Evolutionary conservation across 1,284 basidiomycete genomes (phyloP), one percentile per base, ranked within the genome.

Genomic region (Ceratobasidium sp.): DNA sequence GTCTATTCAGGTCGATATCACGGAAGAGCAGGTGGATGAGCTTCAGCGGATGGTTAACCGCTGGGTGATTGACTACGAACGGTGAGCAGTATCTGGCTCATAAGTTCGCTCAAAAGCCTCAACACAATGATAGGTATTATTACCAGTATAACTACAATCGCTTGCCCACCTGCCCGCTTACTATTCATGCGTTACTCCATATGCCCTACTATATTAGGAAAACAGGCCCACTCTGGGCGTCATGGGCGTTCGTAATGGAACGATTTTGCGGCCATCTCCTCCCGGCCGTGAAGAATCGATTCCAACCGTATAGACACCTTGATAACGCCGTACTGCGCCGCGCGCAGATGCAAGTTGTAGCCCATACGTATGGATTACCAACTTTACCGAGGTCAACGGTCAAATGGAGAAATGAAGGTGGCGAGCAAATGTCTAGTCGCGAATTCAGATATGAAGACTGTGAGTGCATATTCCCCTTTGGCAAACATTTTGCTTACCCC

Each of bases 241-340:
- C 82, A 53, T 85, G 83, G 84, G 81, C 83, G 0, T 85, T 83
- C 80, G n/a, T n/a, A n/a, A n/a, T n/a, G n/a, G n/a, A n/a, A n/a
- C n/a, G n/a, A n/a, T n/a, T n/a, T n/a, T n/a, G 79, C 72, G 76
- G 78, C 10, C 32, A 34, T 30, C 71, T 80, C 16, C 73, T 76
- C 18, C 77, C 75, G 10, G 75, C 76, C 4, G 76, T 80, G 26
- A 36, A 45, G 3, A 79, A 75, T 53, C 77, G 76, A 3, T 71
- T 74, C 0, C 76, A 71, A 36, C 81, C 80, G 0, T 80, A 74
- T 32, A 76, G 77, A 1, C 76, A 71, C 28, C 61, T 82, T 3
- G 76, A 80, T 61, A 74, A 74, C 3, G 74, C 74, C 30, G 61
- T 81, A 2, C 28, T 76, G 4, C 74, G 77, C 21, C 46, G 45